These are phyloP conservation scores for Leccinum fibrillosum DNA, from an alignment of 768 basidiomycete species.

Conservation along the genomic window DNA sequence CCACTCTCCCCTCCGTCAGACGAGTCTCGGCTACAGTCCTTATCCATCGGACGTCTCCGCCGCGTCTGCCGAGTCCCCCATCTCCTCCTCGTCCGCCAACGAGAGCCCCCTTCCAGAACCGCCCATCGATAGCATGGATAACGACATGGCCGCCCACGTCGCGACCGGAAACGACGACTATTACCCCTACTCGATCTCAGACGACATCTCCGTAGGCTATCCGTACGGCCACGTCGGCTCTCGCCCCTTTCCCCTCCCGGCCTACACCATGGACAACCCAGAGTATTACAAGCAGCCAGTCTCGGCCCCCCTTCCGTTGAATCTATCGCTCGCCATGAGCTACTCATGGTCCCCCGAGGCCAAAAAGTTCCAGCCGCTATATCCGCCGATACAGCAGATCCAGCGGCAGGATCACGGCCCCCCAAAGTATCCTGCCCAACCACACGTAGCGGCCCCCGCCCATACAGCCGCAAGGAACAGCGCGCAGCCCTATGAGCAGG, in stretches of 20 bases:
- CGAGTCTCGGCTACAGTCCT: slow-evolving; percentile 30
- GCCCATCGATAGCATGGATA: slow-evolving; percentile 33
- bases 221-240: slow-evolving; percentile 22
- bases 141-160: slow-evolving; percentile 25
- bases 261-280: slow-evolving; percentile 20
- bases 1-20: slow-evolving; percentile 12
- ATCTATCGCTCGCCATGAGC: slow-evolving; percentile 31
- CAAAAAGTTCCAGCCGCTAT: slow-evolving; percentile 37
- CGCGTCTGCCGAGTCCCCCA: slow-evolving; percentile 36
- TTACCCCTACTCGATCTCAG: slow-evolving; percentile 24
- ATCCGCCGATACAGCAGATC: slow-evolving; percentile 30
- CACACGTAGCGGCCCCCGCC: slow-evolving; percentile 7
- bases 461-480: slow-evolving; percentile 12
- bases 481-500: slow-evolving; percentile 22
- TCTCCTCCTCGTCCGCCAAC: slow-evolving; percentile 39
- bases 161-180: slow-evolving; percentile 26
- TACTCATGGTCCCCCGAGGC: slow-evolving; percentile 31
- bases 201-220: slow-evolving; percentile 24
- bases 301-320: slow-evolving; percentile 29
- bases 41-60: slow-evolving; percentile 37
- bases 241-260: slow-evolving; percentile 21
- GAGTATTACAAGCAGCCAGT: slow-evolving; percentile 34
- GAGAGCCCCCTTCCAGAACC: slow-evolving; percentile 40
- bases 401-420: slow-evolving; percentile 25
- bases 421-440: slow-evolving; percentile 17